Base-by-base conservation (phyloP, 257 asterid species). In the Solanum pinnatisectum region DNA sequence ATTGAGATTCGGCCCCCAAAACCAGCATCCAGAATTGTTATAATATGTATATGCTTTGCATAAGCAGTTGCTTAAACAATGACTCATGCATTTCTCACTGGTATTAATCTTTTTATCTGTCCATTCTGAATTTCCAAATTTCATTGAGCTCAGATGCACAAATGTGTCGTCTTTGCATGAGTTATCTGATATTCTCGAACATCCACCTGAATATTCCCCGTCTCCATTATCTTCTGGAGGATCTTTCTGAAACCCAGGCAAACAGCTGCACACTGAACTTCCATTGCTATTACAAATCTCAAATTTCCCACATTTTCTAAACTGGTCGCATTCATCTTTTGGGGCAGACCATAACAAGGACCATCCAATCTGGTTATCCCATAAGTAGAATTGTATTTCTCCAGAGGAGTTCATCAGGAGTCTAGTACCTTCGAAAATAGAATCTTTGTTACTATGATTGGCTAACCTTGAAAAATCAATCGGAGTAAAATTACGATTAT, bases 341-440 rank as follows among this genome's bases (percentile, higher is more conserved):
- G 93, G 91, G 14, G 72, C 90, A 20, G 83, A 70, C 92, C 93
- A 87, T 1, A 10, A 0, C 49, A 88, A 13, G 0, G 33, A 49
- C 92, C 90, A 90, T 12, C 11, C 15, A 2, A 16, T 16, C 8
- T 18, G 2, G 4, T 37, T 1, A 2, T 13, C 40, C 83, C 76
- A 6, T 1, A 23, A 2, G 30, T 87, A 90, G 59, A 52, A 91
- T 36, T 91, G 92, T 88, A 93, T 63, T 74, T 44, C 35, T 12
- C 95, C 93, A 1, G 89, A 74, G n/a, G 88, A 88, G 76, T 65
- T 78, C 93, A 93, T 88, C 88, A 90, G 16, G 32, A 91, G 27
- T 89, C 90, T 84, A 5, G 82, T 14, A 32, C n/a, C 14, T 35
- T 73, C 0, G 27, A 73, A 72, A 33, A 33, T 35, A 33, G 44